Conservation (phyloP, 2,329 filamentous ascomycete species). For the Aspergillus amoenus region DNA sequence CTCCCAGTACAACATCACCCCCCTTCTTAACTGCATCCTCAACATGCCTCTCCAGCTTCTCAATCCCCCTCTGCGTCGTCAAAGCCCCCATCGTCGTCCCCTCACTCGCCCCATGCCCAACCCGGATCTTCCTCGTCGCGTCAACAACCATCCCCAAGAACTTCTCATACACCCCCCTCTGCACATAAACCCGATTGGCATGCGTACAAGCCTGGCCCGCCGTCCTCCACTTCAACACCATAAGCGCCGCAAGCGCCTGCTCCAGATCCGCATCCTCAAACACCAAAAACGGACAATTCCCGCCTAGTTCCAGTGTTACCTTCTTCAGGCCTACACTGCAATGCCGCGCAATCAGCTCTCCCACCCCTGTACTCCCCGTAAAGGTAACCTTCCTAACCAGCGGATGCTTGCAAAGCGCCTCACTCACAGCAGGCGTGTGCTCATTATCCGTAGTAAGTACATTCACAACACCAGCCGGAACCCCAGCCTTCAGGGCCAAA, state of each 20-base stretch:
- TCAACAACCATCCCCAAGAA: conserved; percentile 1
- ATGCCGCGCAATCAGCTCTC: conserved; percentile 6
- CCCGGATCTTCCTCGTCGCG: not conserved
- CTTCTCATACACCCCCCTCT: not conserved
- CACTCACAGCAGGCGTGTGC: not conserved
- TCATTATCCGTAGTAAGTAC: conserved; percentile 2
- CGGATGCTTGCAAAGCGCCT: not conserved
- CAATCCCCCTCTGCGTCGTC: conserved; percentile 29
- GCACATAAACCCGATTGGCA: conserved; percentile 15
- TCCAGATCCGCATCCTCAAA: conserved; percentile 61
- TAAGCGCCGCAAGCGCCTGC: conserved; percentile 16
- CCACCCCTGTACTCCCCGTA: conserved; percentile 14
- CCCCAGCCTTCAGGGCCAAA: conserved; percentile 27
- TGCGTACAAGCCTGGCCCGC: conserved; percentile 14
- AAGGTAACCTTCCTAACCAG: conserved; percentile 12
- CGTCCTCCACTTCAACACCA: conserved; percentile 7
- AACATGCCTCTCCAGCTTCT: conserved; percentile 57
- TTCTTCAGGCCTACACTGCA: conserved; percentile 55
- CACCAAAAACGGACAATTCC: conserved; percentile 61
- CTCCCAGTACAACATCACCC: conserved; percentile 62
- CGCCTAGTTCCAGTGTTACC: conserved; percentile 60
- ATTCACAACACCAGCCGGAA: conserved; percentile 29
- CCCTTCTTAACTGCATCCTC: conserved; percentile 63
- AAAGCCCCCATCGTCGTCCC: conserved; percentile 7
- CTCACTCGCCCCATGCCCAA: conserved; percentile 6